Evolutionary conservation across 176 grass and related monocot genomes (phyloP).

Genomic region (Cenchrus purpureus): DNA sequence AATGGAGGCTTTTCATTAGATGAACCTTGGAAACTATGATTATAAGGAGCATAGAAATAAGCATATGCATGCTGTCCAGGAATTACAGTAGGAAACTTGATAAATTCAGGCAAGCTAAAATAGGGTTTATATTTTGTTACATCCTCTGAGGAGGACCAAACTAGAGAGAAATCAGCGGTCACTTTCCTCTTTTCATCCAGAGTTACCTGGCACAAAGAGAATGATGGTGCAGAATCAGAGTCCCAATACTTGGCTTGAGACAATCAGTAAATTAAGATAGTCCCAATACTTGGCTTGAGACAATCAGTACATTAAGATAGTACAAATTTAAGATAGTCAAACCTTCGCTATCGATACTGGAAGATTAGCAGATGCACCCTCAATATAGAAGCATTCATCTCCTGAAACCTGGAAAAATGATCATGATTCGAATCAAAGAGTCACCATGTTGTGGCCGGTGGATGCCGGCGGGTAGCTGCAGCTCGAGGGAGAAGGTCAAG

Average conservation of each 20-base stretch:
- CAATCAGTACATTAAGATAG: not conserved
- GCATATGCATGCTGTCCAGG: constrained; percentile 78
- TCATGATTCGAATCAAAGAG: not conserved
- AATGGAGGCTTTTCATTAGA: constrained; percentile 84
- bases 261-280: no score
- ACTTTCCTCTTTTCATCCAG: constrained; percentile 58
- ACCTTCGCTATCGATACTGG: constrained; percentile 91
- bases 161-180: constrained; percentile 64
- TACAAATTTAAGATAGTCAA: not conserved
- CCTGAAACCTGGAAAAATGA: constrained; percentile 57
- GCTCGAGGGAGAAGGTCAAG: no score
- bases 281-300: constrained; percentile 9
- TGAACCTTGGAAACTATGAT: constrained; percentile 60
- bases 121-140: constrained; percentile 61
- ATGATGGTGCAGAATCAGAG: not conserved
- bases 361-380: constrained; percentile 77
- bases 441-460: not conserved
- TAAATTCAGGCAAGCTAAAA: constrained; percentile 82
- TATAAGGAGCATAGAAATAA: constrained; percentile 85
- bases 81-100: constrained; percentile 75
- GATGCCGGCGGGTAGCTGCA: no score
- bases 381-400: constrained; percentile 68
- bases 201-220: constrained; percentile 62
- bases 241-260: not conserved
- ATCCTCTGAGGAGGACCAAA: constrained; percentile 90